Evolutionary conservation across 805 yeast species (phyloP), one percentile per base, ranked within the genome.

Genomic region (Saccharomyces paradoxus): DNA sequence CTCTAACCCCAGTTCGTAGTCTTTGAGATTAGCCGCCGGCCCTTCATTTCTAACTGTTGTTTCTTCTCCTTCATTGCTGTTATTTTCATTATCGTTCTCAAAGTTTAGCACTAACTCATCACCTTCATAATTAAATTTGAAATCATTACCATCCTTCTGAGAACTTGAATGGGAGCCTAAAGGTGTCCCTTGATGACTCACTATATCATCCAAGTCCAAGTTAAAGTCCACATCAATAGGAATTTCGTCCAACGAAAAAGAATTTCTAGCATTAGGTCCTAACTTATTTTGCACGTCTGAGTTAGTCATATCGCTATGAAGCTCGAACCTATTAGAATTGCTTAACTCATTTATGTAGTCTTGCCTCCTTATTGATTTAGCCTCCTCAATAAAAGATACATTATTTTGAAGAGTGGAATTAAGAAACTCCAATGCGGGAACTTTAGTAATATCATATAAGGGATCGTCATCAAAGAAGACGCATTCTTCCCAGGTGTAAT

Each of bases 221-320:
- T 66, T 58, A 31, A 68, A 63, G 48, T 66, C 69, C 2, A 66
- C 54, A 54, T 68, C 71, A 12, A 67, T 54, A 5, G 63, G 62
- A 8, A 60, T 53, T 31, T 60, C 60, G 47, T 61, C 64, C 13
- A 58, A 29, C 10, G 59, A 54, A 29, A 56, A 27, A 24, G 56
- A 46, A 37, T 47, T 54, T 24, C 31, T 32, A 48, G 7, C 27
- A 13, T 27, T 27, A 48, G 17, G 8, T 5, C n/a, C 24, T 17
- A 37, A 9, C 12, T 37, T 37, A 17, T 31, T 50, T 3, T n/a
- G 37, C 17, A 9, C 27, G 21, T 24, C 50, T 2, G 55, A 54
- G 22, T 61, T 58, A 21, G 56, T 4, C 13, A 14, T 46, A 29
- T 49, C 32, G n/a, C 14, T 21, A 17, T 30, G 24, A 14, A 49